Percentiles rank a stretch among this genome's conserved stretches.
These are phyloP conservation scores for Talaromyces sp. DNA, from an alignment of 2,329 filamentous ascomycete species.

Conservation along the genomic window DNA sequence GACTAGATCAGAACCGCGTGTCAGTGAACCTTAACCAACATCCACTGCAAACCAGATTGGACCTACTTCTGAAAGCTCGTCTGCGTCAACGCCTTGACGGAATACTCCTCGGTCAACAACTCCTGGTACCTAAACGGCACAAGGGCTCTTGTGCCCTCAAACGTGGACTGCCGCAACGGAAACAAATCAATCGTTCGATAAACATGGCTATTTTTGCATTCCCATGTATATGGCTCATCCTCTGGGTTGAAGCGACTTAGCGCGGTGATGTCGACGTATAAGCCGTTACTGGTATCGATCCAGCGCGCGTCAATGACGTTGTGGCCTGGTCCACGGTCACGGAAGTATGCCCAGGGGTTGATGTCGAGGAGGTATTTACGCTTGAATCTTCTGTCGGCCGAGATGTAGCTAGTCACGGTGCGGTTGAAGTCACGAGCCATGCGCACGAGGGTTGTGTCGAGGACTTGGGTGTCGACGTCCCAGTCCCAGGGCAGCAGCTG, in stretches of 20 bases:
- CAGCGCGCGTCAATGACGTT: constrained; percentile 84
- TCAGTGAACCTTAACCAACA: constrained; percentile 16
- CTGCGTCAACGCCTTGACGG: constrained; percentile 31
- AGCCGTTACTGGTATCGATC: constrained; percentile 71
- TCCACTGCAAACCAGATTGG: neutral
- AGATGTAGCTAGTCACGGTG: constrained; percentile 53
- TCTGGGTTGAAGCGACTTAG: constrained; percentile 64
- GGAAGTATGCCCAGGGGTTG: constrained; percentile 65
- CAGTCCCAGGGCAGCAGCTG: constrained; percentile 78
- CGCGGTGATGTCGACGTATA: constrained; percentile 81
- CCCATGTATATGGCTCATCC: constrained; percentile 62
- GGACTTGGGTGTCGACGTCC: constrained; percentile 79
- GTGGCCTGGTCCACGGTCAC: constrained; percentile 61
- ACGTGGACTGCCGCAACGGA: constrained; percentile 69
- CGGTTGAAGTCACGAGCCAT: constrained; percentile 66
- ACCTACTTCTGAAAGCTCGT: constrained; percentile 38
- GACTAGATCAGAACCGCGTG: constrained; percentile 25
- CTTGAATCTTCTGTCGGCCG: constrained; percentile 39
- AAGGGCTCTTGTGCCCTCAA: constrained; percentile 68
- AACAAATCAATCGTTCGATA: constrained; percentile 70
- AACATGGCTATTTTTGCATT: constrained; percentile 75
- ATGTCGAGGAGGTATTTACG: constrained; percentile 69
- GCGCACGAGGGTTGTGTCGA: constrained; percentile 61
- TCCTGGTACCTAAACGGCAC: constrained; percentile 55
- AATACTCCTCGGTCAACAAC: constrained; percentile 41